phyloP scores from a whole-genome alignment of 805 yeast genomes.

The Candida glaebosa region DNA sequence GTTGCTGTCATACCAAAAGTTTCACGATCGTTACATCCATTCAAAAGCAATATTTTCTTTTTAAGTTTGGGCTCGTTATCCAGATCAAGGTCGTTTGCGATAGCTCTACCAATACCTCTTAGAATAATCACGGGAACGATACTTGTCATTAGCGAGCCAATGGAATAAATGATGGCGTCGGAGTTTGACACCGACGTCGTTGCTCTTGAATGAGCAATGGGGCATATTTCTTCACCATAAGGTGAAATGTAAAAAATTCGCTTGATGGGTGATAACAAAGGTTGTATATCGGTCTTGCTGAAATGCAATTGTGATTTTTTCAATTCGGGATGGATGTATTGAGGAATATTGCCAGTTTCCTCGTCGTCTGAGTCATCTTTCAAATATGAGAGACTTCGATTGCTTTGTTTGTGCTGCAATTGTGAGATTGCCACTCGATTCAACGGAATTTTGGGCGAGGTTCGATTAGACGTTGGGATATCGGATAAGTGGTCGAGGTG shows the following conservation, averaged over 20 bases:
- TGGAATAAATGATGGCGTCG: conserved; percentile 64
- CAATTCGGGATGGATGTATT: conserved; percentile 76
- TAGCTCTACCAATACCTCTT: conserved; percentile 68
- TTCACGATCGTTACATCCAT: conserved; percentile 78
- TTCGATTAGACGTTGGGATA: background rate
- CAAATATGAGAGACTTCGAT: background rate
- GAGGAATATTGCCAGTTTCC: conserved; percentile 61
- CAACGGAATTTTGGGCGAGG: background rate
- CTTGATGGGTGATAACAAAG: conserved; percentile 70
- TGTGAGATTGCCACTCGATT: conserved; percentile 1
- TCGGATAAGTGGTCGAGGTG: background rate
- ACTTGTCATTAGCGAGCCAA: conserved; percentile 89
- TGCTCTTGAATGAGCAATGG: conserved; percentile 65
- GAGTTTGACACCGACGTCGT: conserved; percentile 46
- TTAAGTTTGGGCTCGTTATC: conserved; percentile 13
- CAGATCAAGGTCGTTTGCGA: conserved; percentile 24
- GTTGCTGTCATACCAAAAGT: conserved; percentile 63
- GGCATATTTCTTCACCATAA: conserved; percentile 82
- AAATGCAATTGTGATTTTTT: conserved; percentile 72
- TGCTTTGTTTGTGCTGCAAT: conserved; percentile 3
- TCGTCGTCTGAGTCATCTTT: conserved; percentile 22
- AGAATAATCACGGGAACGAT: conserved; percentile 73
- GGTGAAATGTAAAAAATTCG: conserved; percentile 80
- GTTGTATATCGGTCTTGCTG: conserved; percentile 52
- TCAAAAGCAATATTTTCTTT: conserved; percentile 61